Evolutionary conservation across 1,284 basidiomycete species (phyloP), one percentile per base, ranked within the genome.

Genomic region (Rhodotorula sp.): DNA sequence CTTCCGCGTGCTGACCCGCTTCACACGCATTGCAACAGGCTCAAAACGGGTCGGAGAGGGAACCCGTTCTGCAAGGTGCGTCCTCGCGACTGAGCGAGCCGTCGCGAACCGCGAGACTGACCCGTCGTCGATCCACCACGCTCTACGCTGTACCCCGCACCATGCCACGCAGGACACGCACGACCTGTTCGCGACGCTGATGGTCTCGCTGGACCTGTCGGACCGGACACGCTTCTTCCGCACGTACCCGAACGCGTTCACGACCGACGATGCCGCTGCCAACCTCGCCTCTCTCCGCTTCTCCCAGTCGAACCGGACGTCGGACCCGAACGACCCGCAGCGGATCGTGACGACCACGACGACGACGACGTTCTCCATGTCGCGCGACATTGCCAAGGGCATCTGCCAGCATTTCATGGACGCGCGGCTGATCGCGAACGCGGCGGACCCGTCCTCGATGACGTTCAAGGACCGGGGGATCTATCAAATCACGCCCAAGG

Each of bases 381-480:
- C 92, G 74, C 88, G 94, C 75, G 95, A 99, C 58, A 99, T 99
- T 90, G 96, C 96, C 70, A 96, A 97, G 83, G 93, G 92, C 47
- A 98, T 99, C 87, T 93, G 93, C 81, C 95, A 99, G 81, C 94
- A 98, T 79, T 99, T 98, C 79, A 95, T 99, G 91, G 95, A 99
- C 75, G 94, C 95, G 61, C 90, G 94, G 70, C 86, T 99, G 73
- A 94, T 99, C 75, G 94, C 97, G 81, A 97, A 97, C 79, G 94
- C 94, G 20, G 88, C 91, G 26, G 96, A 99, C 81, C 88, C 89
- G 28, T 84, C 86, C 40, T 90, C 89, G 30, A 89, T 89, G 76
- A 85, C 90, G 55, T 99, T 99, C 89, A 97, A 97, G 83, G 95
- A 99, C 78, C 89, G 94, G 62, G 95, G 95, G 71, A 90, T 98